These are phyloP conservation scores for Trypanosoma avium DNA, from an alignment of 208 protist genomes.

Conservation along the genomic window DNA sequence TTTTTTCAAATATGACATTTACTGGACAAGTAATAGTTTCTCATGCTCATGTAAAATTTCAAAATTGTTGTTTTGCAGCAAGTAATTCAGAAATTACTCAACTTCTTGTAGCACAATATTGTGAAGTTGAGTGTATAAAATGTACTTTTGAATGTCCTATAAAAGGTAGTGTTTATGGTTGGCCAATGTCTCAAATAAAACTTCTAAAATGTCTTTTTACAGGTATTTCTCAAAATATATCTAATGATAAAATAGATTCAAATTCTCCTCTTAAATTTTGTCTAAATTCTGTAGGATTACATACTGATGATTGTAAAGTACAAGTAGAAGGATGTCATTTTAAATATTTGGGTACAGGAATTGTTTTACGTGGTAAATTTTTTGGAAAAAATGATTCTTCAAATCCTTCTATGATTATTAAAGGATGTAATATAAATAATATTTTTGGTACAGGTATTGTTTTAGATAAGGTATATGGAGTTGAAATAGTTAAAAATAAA, in stretches of 20 bases:
- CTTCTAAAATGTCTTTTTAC: constrained; percentile 77
- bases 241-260: constrained; percentile 6
- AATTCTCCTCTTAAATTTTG: constrained; percentile 17
- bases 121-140: constrained; percentile 58
- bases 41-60: constrained; percentile 78
- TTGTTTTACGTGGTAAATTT: constrained; percentile 34
- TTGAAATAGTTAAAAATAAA: constrained; percentile 48
- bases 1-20: constrained; percentile 76
- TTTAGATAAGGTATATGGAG: constrained; percentile 54
- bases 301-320: constrained; percentile 47
- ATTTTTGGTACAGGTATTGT: constrained; percentile 59
- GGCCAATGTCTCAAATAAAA: constrained; percentile 52
- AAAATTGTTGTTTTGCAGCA: constrained; percentile 74
- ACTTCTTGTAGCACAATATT: constrained; percentile 80
- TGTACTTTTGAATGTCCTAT: constrained; percentile 75
- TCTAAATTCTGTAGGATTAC: constrained; percentile 43
- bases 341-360: constrained; percentile 34
- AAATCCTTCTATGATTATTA: constrained; percentile 31
- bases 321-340: constrained; percentile 34
- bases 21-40: constrained; percentile 62
- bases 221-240: constrained; percentile 30
- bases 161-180: constrained; percentile 62
- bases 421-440: constrained; percentile 51
- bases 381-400: constrained; percentile 3
- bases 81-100: constrained; percentile 33